Conservation (phyloP, 805 yeast genomes). For the Komagataella pastoris region DNA sequence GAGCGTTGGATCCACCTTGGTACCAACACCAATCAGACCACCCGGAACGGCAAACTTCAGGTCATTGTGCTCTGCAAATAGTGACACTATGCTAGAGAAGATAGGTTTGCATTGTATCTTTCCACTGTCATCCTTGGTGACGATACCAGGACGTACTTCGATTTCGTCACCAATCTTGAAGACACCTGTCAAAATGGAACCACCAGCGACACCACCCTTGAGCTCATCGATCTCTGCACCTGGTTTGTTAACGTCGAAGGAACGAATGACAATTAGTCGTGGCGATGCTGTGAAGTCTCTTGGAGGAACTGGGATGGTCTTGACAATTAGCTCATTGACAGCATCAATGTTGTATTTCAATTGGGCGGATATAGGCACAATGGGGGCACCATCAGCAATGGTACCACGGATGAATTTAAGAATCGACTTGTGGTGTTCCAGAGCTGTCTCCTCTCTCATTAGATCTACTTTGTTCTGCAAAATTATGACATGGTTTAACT, state of each 20-base stretch:
- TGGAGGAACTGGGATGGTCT: constrained; percentile 89
- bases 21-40: constrained; percentile 99
- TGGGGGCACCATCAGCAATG: constrained; percentile 97
- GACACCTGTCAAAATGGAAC: constrained; percentile 94
- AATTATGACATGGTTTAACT: constrained; percentile 89
- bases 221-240: constrained; percentile 95
- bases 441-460: constrained; percentile 94
- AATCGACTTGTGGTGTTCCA: constrained; percentile 90
- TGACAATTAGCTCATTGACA: constrained; percentile 91
- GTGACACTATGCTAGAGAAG: constrained; percentile 83
- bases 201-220: constrained; percentile 99
- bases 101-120: constrained; percentile 93
- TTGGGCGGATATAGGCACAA: constrained; percentile 97
- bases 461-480: constrained; percentile 97
- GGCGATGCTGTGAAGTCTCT: constrained; percentile 94
- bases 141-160: constrained; percentile 98
- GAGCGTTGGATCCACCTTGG: constrained; percentile 95
- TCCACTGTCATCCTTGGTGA: constrained; percentile 80
- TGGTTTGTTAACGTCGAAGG: constrained; percentile 97
- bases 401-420: constrained; percentile 92
- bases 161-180: constrained; percentile 95
- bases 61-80: constrained; percentile 96
- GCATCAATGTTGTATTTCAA: constrained; percentile 97
- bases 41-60: constrained; percentile 99
- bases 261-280: constrained; percentile 90